These are phyloP conservation scores for Tylopilus sp. DNA, from an alignment of 768 basidiomycete genomes.

Conservation along the genomic window DNA sequence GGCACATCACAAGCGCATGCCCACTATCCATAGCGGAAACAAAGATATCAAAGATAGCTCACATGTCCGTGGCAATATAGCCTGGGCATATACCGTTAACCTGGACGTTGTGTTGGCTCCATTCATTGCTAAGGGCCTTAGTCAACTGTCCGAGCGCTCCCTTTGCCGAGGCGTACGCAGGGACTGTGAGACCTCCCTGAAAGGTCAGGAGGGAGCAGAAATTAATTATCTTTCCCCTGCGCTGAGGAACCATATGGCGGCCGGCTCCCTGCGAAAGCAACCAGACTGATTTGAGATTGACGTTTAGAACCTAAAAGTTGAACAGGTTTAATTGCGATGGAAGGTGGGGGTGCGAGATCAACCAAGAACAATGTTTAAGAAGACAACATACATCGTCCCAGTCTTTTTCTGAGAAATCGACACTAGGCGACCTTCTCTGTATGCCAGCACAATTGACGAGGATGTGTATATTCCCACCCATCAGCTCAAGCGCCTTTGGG, in stretches of 20 bases:
- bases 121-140: constrained; percentile 91
- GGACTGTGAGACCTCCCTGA: constrained; percentile 66
- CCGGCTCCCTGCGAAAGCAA: constrained; percentile 85
- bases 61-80: constrained; percentile 90
- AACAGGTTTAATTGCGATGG: not conserved
- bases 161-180: constrained; percentile 91
- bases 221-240: constrained; percentile 71
- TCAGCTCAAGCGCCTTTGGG: constrained; percentile 42
- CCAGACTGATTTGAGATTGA: constrained; percentile 88
- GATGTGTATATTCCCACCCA: constrained; percentile 56
- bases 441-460: constrained; percentile 72
- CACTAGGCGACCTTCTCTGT: constrained; percentile 56
- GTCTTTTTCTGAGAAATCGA: constrained; percentile 61
- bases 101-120: constrained; percentile 84
- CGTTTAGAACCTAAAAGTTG: constrained; percentile 62
- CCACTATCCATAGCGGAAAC: not conserved
- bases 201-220: constrained; percentile 52
- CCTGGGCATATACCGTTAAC: constrained; percentile 89
- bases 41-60: constrained; percentile 26
- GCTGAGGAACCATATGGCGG: constrained; percentile 78
- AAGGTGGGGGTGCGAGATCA: constrained; percentile 6
- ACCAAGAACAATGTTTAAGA: constrained; percentile 24
- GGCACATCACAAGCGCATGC: constrained; percentile 5
- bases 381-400: constrained; percentile 64
- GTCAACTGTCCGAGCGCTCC: constrained; percentile 83